Conservation (phyloP, 1,284 basidiomycete species). For the Puccinia novopanici region DNA sequence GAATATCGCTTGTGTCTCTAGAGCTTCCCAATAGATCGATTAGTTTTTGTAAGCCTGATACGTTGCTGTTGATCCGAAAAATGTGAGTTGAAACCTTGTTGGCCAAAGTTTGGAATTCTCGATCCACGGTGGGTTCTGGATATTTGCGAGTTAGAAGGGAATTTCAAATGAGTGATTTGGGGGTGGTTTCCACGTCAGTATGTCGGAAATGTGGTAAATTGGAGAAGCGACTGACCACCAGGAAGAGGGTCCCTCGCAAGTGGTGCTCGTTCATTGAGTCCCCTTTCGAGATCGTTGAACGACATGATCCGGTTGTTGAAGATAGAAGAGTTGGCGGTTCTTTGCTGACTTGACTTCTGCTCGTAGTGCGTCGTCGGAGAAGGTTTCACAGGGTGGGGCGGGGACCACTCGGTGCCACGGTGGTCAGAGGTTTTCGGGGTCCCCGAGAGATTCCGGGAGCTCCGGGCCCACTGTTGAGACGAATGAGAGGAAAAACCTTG, state of each 20-base stretch:
- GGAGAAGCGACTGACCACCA: slow-evolving; percentile 11
- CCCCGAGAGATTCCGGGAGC: too few species aligned
- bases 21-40: too few species aligned
- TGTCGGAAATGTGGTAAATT: not conserved
- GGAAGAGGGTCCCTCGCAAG: slow-evolving; percentile 37
- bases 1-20: slow-evolving; percentile 72
- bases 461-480: too few species aligned
- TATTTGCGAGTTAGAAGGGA: not conserved
- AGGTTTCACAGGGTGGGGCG: too few species aligned
- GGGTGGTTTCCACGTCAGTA: too few species aligned
- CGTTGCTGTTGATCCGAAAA: slow-evolving; percentile 98
- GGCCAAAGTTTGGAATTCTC: slow-evolving; percentile 72
- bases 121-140: slow-evolving; percentile 29
- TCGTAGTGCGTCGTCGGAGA: too few species aligned
- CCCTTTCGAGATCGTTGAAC: slow-evolving; percentile 49
- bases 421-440: too few species aligned
- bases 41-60: slow-evolving; percentile 87
- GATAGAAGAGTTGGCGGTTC: too few species aligned
- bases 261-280: slow-evolving; percentile 46
- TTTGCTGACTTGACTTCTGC: too few species aligned
- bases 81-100: slow-evolving; percentile 87
- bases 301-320: slow-evolving; percentile 27
- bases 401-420: too few species aligned
- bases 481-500: too few species aligned
- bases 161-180: not conserved